Base-by-base conservation (phyloP, 495 filamentous ascomycete species). In the Penicillium arizonense region DNA sequence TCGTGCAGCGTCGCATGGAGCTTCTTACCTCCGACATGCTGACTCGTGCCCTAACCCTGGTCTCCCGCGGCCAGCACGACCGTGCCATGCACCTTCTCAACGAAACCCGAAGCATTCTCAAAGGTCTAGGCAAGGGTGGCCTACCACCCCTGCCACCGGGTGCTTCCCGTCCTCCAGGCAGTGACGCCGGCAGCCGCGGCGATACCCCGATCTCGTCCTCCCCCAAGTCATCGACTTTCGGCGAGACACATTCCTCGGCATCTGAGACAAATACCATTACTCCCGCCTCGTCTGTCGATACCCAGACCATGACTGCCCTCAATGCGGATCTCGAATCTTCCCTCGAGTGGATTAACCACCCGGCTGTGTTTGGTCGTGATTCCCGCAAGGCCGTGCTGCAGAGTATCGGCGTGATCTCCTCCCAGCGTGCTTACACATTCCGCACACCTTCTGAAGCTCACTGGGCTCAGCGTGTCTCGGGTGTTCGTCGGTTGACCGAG, bases 341-440 rank as follows among this genome's bases (percentile, higher is more conserved):
- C n/a, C 77, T 99, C n/a, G 94, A 99, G 68, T 99, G 94, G 94
- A 97, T 99, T 66, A 90, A 87, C 60, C 95, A 99, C 64, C 95
- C 94, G 5, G 93, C 93, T 2, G 89, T 97, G 7, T 99, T 99
- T 59, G 84, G 86, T 21, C 84, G 94, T n/a, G 94, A 99, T 68
- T 91, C 88, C 32, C 82, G 94, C 59, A 99, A 99, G 72, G 90
- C 92, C 11, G 93, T 99, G 2, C 77, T 99, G 13, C 95, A 99
- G 65, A 89, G 90, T 23, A 97, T 99, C 56, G 94, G 94, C 33
- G 91, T 97, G 41, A 96, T 97, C 58, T 92, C 89, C 57, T 92
- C 88, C 6, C 94, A 99, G 69, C 82, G 94, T 16, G 95, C 87
- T 7, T 96, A 92, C 69, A 97, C 94, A 6, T 97, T 91, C 82